A percentile compares a stretch with the other conserved stretches of the same genome.
Evolutionary conservation across 164 flowering plant genomes (phyloP).

Genomic region (Chimonanthus praecox): DNA sequence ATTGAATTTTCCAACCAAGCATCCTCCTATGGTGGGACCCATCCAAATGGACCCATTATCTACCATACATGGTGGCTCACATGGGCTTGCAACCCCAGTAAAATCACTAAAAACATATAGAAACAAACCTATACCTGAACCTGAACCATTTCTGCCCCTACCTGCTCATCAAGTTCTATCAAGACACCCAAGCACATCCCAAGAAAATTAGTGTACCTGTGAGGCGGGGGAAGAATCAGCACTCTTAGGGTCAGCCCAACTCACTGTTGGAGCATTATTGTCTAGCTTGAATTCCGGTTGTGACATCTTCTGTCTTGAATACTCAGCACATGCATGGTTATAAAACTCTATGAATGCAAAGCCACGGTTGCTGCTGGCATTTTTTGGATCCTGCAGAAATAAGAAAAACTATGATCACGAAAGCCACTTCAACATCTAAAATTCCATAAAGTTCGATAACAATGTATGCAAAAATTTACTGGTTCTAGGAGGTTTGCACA

Average conservation of each 20-base stretch:
- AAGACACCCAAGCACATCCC: neutral
- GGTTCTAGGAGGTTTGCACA: neutral
- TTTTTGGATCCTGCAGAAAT: slow-evolving; percentile 65
- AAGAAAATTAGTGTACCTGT: slow-evolving; percentile 42
- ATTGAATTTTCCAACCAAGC: too few species aligned
- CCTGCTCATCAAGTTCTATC: too few species aligned
- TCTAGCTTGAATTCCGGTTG: slow-evolving; percentile 74
- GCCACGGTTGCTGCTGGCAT: slow-evolving; percentile 77
- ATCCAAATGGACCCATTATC: too few species aligned
- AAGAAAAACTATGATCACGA: neutral
- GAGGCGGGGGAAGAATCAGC: slow-evolving; percentile 63
- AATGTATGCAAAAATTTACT: neutral
- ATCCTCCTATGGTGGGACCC: too few species aligned
- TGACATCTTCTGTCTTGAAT: slow-evolving; percentile 77
- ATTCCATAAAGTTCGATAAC: neutral
- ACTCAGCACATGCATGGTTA: slow-evolving; percentile 94
- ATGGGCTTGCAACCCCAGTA: too few species aligned
- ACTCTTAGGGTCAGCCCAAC: slow-evolving; percentile 90
- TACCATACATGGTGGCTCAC: too few species aligned
- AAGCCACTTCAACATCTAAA: neutral
- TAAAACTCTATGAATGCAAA: slow-evolving; percentile 90
- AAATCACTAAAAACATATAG: too few species aligned
- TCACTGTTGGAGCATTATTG: slow-evolving; percentile 73
- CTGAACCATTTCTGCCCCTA: too few species aligned
- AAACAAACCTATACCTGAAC: too few species aligned